Conservation (phyloP, 257 asterid species). For the Nicotiana sylvestris region DNA sequence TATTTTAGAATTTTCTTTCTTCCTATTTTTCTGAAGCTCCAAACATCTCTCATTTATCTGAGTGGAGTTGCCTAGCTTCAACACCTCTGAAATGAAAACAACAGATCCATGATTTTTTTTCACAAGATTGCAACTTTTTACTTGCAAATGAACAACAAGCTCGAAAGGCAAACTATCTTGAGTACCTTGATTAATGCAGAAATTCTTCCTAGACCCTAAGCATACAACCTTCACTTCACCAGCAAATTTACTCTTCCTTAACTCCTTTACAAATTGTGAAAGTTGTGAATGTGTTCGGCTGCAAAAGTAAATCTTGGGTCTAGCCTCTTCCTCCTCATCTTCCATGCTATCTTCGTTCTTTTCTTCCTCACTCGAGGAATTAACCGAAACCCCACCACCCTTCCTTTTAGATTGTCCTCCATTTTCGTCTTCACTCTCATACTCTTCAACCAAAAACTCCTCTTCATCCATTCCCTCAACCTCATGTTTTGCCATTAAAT, state of each 20-base stretch:
- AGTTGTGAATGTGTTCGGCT: slow-evolving; percentile 98
- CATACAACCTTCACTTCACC: slow-evolving; percentile 69
- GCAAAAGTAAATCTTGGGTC: slow-evolving; percentile 70
- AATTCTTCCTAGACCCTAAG: slow-evolving; percentile 90
- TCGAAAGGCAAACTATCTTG: neutral
- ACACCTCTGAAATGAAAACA: slow-evolving; percentile 52
- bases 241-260: slow-evolving; percentile 75
- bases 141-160: neutral
- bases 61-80: slow-evolving; percentile 60
- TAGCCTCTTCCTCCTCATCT: slow-evolving; percentile 50
- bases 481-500: slow-evolving; percentile 28
- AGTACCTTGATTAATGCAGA: slow-evolving; percentile 89
- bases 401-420: slow-evolving; percentile 53
- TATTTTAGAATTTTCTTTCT: slow-evolving; percentile 47
- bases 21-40: slow-evolving; percentile 87
- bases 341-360: slow-evolving; percentile 37
- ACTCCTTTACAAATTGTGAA: slow-evolving; percentile 90
- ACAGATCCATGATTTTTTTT: neutral
- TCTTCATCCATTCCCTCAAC: slow-evolving; percentile 47
- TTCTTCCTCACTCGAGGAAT: slow-evolving; percentile 69
- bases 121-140: neutral
- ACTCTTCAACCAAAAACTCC: slow-evolving; percentile 81
- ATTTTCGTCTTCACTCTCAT: slow-evolving; percentile 64
- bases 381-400: slow-evolving; percentile 37
- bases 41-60: slow-evolving; percentile 83